Percentiles rank a stretch among this genome's conserved stretches.
Evolutionary conservation across 495 filamentous ascomycete genomes (phyloP).

Genomic region (Neurospora discreta): DNA sequence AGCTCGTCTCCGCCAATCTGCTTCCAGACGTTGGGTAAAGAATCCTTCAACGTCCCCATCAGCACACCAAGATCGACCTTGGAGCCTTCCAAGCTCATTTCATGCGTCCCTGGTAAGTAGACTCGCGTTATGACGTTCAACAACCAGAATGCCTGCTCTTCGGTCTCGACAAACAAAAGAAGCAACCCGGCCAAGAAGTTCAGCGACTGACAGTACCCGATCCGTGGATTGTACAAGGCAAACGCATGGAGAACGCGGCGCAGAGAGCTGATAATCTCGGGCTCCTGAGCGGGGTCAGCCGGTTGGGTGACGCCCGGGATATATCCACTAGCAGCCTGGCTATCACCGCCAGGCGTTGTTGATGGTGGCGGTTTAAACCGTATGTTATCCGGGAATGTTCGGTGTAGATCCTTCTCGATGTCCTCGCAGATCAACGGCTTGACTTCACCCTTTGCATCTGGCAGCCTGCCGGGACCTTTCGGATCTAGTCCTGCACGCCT

Average conservation of each 20-base stretch:
- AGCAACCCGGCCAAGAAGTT: conserved; percentile 95
- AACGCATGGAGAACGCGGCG: conserved; percentile 83
- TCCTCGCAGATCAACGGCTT: conserved; percentile 68
- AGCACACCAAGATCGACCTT: conserved; percentile 92
- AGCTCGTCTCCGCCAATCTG: conserved; percentile 74
- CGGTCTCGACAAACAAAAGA: conserved; percentile 75
- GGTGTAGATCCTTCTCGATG: conserved; percentile 89
- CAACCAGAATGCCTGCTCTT: conserved; percentile 92
- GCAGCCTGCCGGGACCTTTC: conserved; percentile 5
- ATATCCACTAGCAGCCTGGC: not conserved
- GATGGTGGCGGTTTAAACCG: conserved; percentile 60
- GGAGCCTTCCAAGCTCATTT: conserved; percentile 80
- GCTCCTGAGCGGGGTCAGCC: conserved; percentile 43
- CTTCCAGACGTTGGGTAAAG: conserved; percentile 75
- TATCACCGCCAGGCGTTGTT: conserved; percentile 1
- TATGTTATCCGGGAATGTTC: conserved; percentile 93
- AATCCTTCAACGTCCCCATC: conserved; percentile 73
- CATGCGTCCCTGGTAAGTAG: conserved; percentile 87
- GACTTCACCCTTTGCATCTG: conserved; percentile 30
- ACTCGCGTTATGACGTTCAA: conserved; percentile 81
- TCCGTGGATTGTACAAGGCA: conserved; percentile 73
- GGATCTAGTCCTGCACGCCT: conserved; percentile 25
- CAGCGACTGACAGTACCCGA: conserved; percentile 93
- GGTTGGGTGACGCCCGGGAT: not conserved
- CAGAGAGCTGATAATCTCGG: conserved; percentile 65